phyloP scores from a whole-genome alignment of 176 grass and related monocot species.

The Saccharum officinarum region DNA sequence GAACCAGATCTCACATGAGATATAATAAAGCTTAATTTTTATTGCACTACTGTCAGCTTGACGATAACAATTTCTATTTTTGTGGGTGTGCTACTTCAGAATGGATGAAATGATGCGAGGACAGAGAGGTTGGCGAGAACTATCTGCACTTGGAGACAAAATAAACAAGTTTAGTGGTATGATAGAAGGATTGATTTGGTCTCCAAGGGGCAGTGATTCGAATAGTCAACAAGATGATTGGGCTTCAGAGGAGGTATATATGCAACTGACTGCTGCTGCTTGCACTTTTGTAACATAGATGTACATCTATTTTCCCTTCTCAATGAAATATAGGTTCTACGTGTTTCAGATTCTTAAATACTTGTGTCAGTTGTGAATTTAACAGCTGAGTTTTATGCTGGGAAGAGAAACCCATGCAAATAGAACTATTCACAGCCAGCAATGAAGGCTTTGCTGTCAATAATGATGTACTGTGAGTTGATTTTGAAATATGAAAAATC shows the following conservation, averaged over 20 bases:
- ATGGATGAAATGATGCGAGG: constrained; percentile 99
- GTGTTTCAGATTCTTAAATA: constrained; percentile 4
- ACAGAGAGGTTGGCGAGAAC: constrained; percentile 98
- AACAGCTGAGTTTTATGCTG: not conserved
- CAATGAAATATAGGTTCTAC: not conserved
- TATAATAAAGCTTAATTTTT: constrained; percentile 26
- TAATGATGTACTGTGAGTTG: not conserved
- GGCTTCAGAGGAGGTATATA: constrained; percentile 58
- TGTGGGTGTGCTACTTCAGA: constrained; percentile 48
- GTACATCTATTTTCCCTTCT: not conserved
- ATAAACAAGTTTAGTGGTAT: constrained; percentile 95
- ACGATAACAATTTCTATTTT: constrained; percentile 14
- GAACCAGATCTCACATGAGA: constrained; percentile 17
- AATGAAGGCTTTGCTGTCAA: constrained; percentile 10
- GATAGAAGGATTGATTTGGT: constrained; percentile 99
- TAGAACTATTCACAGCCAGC: not conserved
- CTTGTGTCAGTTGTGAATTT: not conserved
- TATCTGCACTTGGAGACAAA: constrained; percentile 85
- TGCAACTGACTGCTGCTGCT: not conserved
- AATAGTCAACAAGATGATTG: constrained; percentile 68
- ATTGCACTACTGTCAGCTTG: not conserved
- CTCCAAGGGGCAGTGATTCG: constrained; percentile 58
- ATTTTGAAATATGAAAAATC: not conserved
- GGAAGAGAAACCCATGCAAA: not conserved
- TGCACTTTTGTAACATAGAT: not conserved